phyloP scores from a whole-genome alignment of 2,329 filamentous ascomycete genomes.

The Ilyonectria destructans region DNA sequence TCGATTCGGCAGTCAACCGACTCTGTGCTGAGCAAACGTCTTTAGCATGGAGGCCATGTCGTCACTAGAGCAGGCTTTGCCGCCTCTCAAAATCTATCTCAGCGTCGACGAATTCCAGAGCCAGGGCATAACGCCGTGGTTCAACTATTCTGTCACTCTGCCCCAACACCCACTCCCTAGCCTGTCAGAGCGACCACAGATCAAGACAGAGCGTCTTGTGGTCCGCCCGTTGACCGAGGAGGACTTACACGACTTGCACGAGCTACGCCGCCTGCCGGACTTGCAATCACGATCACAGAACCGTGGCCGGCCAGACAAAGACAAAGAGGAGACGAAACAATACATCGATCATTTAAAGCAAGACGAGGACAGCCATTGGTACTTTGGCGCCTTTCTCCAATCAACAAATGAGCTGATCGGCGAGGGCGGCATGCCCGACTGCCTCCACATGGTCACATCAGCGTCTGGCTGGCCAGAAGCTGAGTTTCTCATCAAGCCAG shows the following conservation, averaged over 20 bases:
- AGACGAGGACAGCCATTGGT: conserved; percentile 37
- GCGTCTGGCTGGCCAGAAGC: conserved; percentile 41
- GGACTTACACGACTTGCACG: conserved; percentile 38
- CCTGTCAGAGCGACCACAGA: conserved; percentile 30
- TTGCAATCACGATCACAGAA: conserved; percentile 28
- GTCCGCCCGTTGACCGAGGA: conserved; percentile 34
- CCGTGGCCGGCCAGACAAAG: conserved; percentile 34
- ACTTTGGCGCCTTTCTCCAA: conserved; percentile 38
- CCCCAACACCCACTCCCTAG: conserved; percentile 34
- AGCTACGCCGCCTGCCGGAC: conserved; percentile 29
- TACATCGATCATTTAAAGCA: conserved; percentile 27
- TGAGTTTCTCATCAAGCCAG: conserved; percentile 38
- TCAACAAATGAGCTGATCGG: conserved; percentile 38
- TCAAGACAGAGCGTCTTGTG: conserved; percentile 38
- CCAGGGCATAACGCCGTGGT: conserved; percentile 41
- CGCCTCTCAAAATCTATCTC: conserved; percentile 26
- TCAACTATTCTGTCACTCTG: conserved; percentile 40
- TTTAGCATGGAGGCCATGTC: conserved; percentile 38
- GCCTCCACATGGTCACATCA: conserved; percentile 30
- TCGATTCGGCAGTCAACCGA: not conserved
- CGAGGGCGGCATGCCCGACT: conserved; percentile 38
- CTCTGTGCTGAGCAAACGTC: not conserved
- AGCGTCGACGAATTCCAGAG: conserved; percentile 29
- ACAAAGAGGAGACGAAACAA: conserved; percentile 35
- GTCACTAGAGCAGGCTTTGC: conserved; percentile 26